Evolutionary conservation across 2,329 filamentous ascomycete genomes (phyloP).

Genomic region (Cytospora mali): DNA sequence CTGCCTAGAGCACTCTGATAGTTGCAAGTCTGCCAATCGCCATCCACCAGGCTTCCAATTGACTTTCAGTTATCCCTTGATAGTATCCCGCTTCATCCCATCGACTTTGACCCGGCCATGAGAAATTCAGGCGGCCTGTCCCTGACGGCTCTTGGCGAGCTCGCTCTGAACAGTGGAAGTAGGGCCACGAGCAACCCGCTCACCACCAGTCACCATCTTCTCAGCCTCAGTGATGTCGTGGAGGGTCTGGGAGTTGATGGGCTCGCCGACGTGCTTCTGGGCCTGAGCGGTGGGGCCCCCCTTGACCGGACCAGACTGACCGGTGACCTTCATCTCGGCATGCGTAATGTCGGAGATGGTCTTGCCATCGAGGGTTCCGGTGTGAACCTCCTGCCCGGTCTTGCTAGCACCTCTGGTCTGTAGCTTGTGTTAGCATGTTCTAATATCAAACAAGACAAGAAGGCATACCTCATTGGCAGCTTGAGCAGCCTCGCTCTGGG

Average conservation of each 20-base stretch:
- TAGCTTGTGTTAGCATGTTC: neutral
- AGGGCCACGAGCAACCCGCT: conserved; percentile 41
- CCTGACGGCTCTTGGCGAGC: conserved; percentile 29
- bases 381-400: conserved; percentile 22
- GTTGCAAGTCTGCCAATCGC: neutral
- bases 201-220: conserved; percentile 41
- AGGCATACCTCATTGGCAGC: neutral
- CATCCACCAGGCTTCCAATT: neutral
- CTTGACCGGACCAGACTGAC: conserved; percentile 38
- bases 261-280: conserved; percentile 41
- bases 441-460: neutral
- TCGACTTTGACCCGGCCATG: neutral
- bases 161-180: conserved; percentile 43
- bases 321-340: conserved; percentile 43
- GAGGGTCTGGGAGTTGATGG: conserved; percentile 39
- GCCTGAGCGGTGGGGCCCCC: conserved; percentile 46
- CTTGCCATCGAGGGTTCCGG: conserved; percentile 32
- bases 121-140: neutral
- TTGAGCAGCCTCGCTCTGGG: conserved; percentile 35
- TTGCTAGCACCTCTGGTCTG: neutral
- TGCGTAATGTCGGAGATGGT: conserved; percentile 45
- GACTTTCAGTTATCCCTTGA: neutral
- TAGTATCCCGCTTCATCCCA: neutral
- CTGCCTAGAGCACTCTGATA: neutral
- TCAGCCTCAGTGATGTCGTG: conserved; percentile 46